Percentiles rank a stretch among this genome's conserved stretches.
Conservation (phyloP, 2,329 filamentous ascomycete species). For the Alternaria postmessia region DNA sequence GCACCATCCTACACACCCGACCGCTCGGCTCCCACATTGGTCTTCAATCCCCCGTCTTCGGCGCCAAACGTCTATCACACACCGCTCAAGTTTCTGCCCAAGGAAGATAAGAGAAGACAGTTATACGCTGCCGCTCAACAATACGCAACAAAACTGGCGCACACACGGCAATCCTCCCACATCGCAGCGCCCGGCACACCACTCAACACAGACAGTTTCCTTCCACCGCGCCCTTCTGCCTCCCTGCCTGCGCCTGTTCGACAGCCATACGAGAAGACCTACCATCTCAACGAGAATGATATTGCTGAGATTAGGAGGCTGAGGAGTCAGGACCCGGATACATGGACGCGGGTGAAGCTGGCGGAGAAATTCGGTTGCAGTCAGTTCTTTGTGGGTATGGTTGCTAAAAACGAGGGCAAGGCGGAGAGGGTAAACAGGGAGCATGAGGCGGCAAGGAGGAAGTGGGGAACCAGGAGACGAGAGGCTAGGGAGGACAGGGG, state of each 20-base stretch:
- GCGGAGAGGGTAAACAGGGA: conserved; percentile 55
- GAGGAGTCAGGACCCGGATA: conserved; percentile 62
- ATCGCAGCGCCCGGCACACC: conserved; percentile 44
- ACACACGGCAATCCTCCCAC: conserved; percentile 31
- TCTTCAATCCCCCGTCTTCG: conserved; percentile 72
- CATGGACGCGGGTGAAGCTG: conserved; percentile 67
- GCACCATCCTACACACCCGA: conserved; percentile 53
- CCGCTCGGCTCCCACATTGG: conserved; percentile 38
- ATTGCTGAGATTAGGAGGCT: conserved; percentile 67
- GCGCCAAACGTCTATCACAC: conserved; percentile 71
- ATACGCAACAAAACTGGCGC: conserved; percentile 31
- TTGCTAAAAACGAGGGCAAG: conserved; percentile 58
- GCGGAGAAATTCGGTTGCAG: conserved; percentile 71
- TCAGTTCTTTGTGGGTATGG: conserved; percentile 68
- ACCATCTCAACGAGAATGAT: conserved; percentile 65
- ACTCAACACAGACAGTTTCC: conserved; percentile 18
- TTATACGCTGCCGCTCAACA: conserved; percentile 53
- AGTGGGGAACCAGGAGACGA: conserved; percentile 67
- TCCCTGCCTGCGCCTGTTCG: conserved; percentile 60
- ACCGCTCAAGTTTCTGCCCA: conserved; percentile 69
- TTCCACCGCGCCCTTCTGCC: conserved; percentile 38
- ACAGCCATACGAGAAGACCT: conserved; percentile 64
- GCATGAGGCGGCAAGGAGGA: conserved; percentile 63
- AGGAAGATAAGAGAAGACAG: conserved; percentile 62
- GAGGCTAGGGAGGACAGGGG: conserved; percentile 68